A percentile compares a stretch with the other conserved stretches of the same genome.
Conservation (phyloP, 108 stramenopile genomes). For the Thalassiosira profunda region DNA sequence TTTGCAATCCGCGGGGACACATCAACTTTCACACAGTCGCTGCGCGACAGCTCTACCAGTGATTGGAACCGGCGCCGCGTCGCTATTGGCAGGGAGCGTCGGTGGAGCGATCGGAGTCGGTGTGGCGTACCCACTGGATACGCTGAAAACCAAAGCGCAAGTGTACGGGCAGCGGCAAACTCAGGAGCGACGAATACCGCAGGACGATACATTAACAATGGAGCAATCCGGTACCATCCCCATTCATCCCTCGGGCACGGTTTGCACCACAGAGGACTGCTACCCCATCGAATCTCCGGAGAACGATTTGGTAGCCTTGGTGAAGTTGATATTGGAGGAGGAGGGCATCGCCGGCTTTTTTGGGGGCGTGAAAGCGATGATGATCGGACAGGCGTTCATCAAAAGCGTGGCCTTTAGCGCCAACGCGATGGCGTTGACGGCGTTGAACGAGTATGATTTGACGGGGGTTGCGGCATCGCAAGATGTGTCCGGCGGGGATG, state of each 20-base stretch:
- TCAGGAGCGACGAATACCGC: neutral
- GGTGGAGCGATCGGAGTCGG: conserved; percentile 54
- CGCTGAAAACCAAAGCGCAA: conserved; percentile 53
- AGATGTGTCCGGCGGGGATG: neutral
- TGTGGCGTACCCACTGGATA: conserved; percentile 56
- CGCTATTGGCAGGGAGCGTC: conserved; percentile 43
- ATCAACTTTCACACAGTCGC: too few relatives aligned
- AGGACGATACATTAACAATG: too few relatives aligned
- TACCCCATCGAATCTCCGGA: conserved; percentile 13
- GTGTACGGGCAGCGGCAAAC: conserved; percentile 14
- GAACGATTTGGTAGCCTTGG: conserved; percentile 31
- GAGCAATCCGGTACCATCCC: too few relatives aligned
- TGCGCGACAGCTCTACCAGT: conserved; percentile 23
- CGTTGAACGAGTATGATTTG: conserved; percentile 19
- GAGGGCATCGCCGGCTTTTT: conserved; percentile 50
- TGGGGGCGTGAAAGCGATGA: conserved; percentile 57
- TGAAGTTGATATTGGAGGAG: conserved; percentile 20
- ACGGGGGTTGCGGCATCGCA: neutral
- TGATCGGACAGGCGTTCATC: conserved; percentile 57
- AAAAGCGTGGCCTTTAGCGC: conserved; percentile 61
- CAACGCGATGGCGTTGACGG: conserved; percentile 29
- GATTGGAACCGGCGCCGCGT: conserved; percentile 25
- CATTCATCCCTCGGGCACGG: conserved; percentile 15
- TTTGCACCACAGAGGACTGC: neutral
- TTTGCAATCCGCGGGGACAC: too few relatives aligned